Evolutionary conservation across 2,329 filamentous ascomycete species (phyloP).

Genomic region (Cordyceps fumosorosea): DNA sequence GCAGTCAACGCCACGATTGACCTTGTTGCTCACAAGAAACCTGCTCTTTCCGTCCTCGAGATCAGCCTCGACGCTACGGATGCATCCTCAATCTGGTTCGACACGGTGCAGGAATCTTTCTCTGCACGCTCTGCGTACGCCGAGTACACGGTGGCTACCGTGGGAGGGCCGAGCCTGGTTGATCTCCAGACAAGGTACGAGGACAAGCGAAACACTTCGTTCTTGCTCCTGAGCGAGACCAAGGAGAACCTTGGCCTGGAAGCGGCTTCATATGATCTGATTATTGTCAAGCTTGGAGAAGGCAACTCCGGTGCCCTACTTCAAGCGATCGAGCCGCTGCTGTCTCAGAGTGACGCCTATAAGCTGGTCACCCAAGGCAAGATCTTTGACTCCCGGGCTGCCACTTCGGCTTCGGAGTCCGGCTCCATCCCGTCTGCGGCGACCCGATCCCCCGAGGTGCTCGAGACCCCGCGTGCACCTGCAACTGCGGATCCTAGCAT

Average conservation of each 20-base stretch:
- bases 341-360: not conserved
- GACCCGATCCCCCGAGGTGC: not conserved
- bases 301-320: not conserved
- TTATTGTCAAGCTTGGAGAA: not conserved
- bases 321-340: not conserved
- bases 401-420: not conserved
- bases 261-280: not conserved
- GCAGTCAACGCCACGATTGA: conserved; percentile 22
- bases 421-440: not conserved
- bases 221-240: not conserved
- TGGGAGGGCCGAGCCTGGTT: not conserved
- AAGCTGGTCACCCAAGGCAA: not conserved
- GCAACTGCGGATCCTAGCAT: not conserved
- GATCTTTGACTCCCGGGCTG: not conserved
- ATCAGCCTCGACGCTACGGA: conserved; percentile 21
- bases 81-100: conserved; percentile 22
- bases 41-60: conserved; percentile 27
- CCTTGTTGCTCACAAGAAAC: conserved; percentile 29
- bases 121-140: not conserved
- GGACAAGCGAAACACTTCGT: not conserved
- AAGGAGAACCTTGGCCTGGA: not conserved
- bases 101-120: not conserved
- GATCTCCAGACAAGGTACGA: conserved; percentile 2
- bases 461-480: not conserved
- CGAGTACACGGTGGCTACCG: not conserved